Evolutionary conservation across 1,284 basidiomycete genomes (phyloP), one percentile per base, ranked within the genome.

Genomic region (Papiliotrema flavescens): DNA sequence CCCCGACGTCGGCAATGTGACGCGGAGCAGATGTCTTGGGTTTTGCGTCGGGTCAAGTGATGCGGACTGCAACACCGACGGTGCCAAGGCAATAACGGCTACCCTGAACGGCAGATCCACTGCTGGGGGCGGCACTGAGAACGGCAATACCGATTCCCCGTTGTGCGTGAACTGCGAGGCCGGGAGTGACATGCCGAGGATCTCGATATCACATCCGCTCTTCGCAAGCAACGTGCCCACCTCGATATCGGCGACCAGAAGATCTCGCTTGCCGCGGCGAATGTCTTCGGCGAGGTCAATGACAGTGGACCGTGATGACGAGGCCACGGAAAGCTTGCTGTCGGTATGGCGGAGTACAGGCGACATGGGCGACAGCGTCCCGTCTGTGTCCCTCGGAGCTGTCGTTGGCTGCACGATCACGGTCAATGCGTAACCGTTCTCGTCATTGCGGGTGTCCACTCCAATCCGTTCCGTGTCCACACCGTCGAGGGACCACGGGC

Each of bases 1-100:
- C 56, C 86, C 87, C 11, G 86, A 84, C 0, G 89, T 91, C 2
- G 90, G 90, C n/a, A 94, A 75, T 37, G 82, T 85, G 51, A 94
- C 69, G 41, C 87, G 81, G 11, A 94, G 62, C 19, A 94, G 72
- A 69, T 93, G 89, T 36, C 88, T 81, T 20, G 85, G 81, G 15
- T 68, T 64, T 4, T 70, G 61, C 3, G 63, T 53, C 1, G 73
- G 71, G 34, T 76, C 74, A 3, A 77, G 65, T 0, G 72, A 74
- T 5, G 74, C 85, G 3, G 89, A 89, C 68, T 90, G 87, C 39
- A 89, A 76, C 1, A 88, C 85, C 2, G 89, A 90, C 3, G 85
- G 83, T 0, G 90, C 88, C 51, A 92, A 80, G 1, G 85, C 87
- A 44, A 76, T 69, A 15, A 78, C 63, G 4, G 59, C 56, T 41